Percentiles rank a stretch among this genome's conserved stretches.
phyloP scores from a whole-genome alignment of 495 filamentous ascomycete genomes.

The Penicillium egyptiacum region DNA sequence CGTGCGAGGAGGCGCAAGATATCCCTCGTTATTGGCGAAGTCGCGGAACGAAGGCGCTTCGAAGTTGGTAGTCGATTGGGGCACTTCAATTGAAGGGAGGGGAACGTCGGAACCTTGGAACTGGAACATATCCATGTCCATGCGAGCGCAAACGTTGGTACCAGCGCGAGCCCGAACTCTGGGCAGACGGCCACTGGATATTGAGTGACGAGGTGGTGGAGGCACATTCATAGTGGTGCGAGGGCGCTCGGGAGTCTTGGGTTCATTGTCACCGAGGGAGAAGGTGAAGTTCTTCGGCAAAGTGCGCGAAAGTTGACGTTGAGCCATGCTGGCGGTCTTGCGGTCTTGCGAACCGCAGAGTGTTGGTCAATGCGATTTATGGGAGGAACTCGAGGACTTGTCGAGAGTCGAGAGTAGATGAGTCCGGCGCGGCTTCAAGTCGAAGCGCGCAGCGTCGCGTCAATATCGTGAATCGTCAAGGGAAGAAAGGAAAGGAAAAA shows the following conservation, averaged over 20 bases:
- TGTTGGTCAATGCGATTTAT: conserved; percentile 22
- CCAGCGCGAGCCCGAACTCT: conserved; percentile 47
- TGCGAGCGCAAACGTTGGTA: conserved; percentile 44
- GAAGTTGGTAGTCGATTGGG: conserved; percentile 26
- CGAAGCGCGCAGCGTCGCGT: conserved; percentile 32
- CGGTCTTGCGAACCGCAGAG: conserved; percentile 10
- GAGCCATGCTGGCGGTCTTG: conserved; percentile 42
- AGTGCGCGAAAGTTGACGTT: conserved; percentile 58
- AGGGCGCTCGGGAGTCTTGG: conserved; percentile 59
- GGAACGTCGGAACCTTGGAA: conserved; percentile 46
- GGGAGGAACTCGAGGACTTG: conserved; percentile 2
- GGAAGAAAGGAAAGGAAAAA: conserved; percentile 31
- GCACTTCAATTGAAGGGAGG: conserved; percentile 62
- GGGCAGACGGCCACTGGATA: conserved; percentile 49
- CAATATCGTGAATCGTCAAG: conserved; percentile 42
- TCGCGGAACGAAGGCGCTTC: conserved; percentile 23
- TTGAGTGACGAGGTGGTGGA: conserved; percentile 52
- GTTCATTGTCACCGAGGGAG: conserved; percentile 54
- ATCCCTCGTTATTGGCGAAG: conserved; percentile 42
- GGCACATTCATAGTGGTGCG: conserved; percentile 42
- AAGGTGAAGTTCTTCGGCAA: conserved; percentile 66
- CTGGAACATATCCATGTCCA: conserved; percentile 34
- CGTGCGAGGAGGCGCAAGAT: conserved; percentile 49
- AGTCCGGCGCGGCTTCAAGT: conserved; percentile 8
- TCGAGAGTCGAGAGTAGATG: conserved; percentile 4